Percentiles rank a stretch among this genome's conserved stretches.
Evolutionary conservation across 169 alveolate genomes (phyloP).

Genomic region (Plasmodium sp.): DNA sequence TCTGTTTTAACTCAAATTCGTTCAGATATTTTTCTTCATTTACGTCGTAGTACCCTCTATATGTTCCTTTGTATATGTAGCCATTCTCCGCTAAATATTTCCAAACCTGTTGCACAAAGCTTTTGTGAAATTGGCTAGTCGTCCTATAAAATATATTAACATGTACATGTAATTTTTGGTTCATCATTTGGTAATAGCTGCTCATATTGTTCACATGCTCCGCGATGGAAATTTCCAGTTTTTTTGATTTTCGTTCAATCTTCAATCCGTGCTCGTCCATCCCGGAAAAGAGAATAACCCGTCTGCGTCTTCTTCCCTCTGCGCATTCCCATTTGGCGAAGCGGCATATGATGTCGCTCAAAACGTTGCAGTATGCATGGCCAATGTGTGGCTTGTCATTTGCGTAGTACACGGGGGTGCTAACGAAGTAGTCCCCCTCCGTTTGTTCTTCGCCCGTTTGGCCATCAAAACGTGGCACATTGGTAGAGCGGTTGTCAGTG

Average conservation of each 20-base stretch:
- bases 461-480: not conserved
- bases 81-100: constrained; percentile 51
- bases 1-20: constrained; percentile 11
- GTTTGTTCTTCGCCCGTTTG: not conserved
- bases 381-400: constrained; percentile 86
- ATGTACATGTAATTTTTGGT: constrained; percentile 64
- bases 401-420: constrained; percentile 79
- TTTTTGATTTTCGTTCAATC: constrained; percentile 81
- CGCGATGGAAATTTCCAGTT: constrained; percentile 65
- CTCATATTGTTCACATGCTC: constrained; percentile 79
- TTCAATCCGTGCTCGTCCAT: constrained; percentile 93
- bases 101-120: constrained; percentile 73
- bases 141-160: constrained; percentile 87
- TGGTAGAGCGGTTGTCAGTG: not conserved
- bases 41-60: constrained; percentile 81
- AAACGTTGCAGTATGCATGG: constrained; percentile 84
- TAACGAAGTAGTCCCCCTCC: constrained; percentile 14
- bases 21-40: constrained; percentile 75
- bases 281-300: constrained; percentile 80
- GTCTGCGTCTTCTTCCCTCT: constrained; percentile 19
- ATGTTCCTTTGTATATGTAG: constrained; percentile 80
- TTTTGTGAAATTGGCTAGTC: constrained; percentile 80
- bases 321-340: constrained; percentile 20
- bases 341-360: constrained; percentile 78
- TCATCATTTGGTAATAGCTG: constrained; percentile 76